phyloP scores from a whole-genome alignment of 2,329 filamentous ascomycete species.

The Verticillium klebahnii region DNA sequence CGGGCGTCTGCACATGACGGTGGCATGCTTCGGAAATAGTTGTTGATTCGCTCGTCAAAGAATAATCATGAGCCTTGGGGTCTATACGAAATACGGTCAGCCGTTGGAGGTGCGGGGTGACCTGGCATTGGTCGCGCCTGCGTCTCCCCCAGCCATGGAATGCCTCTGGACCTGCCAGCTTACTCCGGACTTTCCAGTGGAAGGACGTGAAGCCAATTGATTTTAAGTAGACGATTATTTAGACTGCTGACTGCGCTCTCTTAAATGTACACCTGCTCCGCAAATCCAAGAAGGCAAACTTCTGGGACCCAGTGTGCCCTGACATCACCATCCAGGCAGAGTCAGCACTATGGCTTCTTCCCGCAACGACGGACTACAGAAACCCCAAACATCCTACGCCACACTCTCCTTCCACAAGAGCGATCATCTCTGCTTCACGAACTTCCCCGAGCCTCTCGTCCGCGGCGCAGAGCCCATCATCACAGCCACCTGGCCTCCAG shows the following conservation, averaged over 20 bases:
- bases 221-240: not conserved
- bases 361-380: too few species aligned
- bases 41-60: not conserved
- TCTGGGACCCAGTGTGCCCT: not conserved
- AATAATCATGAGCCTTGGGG: not conserved
- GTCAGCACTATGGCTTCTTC: not conserved
- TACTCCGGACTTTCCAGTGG: not conserved
- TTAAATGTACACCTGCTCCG: not conserved
- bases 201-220: not conserved
- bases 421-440: constrained; percentile 17
- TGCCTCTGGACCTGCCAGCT: not conserved
- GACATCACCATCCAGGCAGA: not conserved
- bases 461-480: constrained; percentile 12
- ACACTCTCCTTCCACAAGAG: constrained; percentile 17
- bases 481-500: constrained; percentile 15
- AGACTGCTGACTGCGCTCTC: not conserved
- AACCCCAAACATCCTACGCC: constrained; percentile 4
- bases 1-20: not conserved
- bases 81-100: not conserved
- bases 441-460: constrained; percentile 15
- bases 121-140: not conserved
- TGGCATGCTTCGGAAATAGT: not conserved
- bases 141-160: not conserved
- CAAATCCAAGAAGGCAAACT: not conserved
- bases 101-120: not conserved